Evolutionary conservation across 1,284 basidiomycete species (phyloP).

Genomic region (Microbotryum intermedium): DNA sequence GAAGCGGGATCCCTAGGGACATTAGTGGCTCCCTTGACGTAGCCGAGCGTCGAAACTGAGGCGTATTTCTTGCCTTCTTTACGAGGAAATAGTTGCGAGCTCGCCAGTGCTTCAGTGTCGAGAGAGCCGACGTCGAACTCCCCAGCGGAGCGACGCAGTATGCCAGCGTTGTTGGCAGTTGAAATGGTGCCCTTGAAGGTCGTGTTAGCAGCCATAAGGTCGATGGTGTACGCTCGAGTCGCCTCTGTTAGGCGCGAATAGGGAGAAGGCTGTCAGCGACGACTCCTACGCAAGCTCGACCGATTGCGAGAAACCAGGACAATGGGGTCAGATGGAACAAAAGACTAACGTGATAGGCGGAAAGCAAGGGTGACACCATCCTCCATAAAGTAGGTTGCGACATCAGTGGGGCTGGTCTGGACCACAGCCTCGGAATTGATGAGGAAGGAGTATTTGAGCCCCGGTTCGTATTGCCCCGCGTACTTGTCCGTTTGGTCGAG

Average conservation of each 20-base stretch:
- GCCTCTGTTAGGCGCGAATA: not conserved
- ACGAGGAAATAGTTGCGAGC: no score
- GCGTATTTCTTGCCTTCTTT: not conserved
- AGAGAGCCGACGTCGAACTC: no score
- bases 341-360: slow-evolving; percentile 7
- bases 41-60: slow-evolving; percentile 11
- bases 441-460: slow-evolving; percentile 13
- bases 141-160: not conserved
- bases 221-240: slow-evolving; percentile 9
- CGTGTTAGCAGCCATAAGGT: slow-evolving; percentile 20
- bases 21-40: slow-evolving; percentile 1
- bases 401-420: slow-evolving; percentile 7
- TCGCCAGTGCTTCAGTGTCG: no score
- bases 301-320: no score
- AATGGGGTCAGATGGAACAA: no score
- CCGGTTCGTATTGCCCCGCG: no score
- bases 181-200: slow-evolving; percentile 15
- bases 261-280: no score
- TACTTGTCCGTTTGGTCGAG: slow-evolving; percentile 18
- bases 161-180: slow-evolving; percentile 8
- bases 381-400: not conserved
- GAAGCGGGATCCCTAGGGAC: slow-evolving; percentile 12
- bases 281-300: no score
- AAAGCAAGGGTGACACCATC: slow-evolving; percentile 4
- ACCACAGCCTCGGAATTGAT: not conserved